Evolutionary conservation across 768 basidiomycete species (phyloP), one percentile per base, ranked within the genome.

Genomic region (Tricholoma sp.): DNA sequence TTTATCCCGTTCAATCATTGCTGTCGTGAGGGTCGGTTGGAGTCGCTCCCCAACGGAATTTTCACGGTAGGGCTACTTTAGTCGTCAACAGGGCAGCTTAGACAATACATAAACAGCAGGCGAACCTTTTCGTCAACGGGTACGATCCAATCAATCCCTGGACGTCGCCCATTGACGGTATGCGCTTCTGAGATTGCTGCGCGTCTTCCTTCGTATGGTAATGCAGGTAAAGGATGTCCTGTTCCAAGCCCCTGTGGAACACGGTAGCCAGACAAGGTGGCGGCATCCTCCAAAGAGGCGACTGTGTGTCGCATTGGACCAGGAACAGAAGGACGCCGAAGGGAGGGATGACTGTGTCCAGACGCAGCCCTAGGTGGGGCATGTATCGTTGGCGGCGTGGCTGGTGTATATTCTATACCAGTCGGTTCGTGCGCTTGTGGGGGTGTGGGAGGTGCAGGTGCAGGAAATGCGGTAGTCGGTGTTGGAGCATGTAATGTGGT

Each of bases 11-110:
- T 84, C 80, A 0, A n/a, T 11, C 6, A 63, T 63, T 1, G 87
- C 86, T 2, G 72, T 66, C 0, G 71, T 59, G 2, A 88, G 65
- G 0, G 85, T 88, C 3, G 83, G 82, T 16, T 72, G 43, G 4
- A 89, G 66, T 4, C 87, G 78, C 52, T 85, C 80, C 8, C 74
- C 73, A 0, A 85, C 67, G 0, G 79, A 80, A 55, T 63, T 74
- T 27, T 68, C 71, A 22, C 62, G 62, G 49, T 58, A 34, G 31
- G 59, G 39, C 63, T 63, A 54, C 41, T 12, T 5, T 12, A 27
- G 52, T 10, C 32, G 53, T 58, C 53, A 52, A 29, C 27, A 35
- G 16, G 9, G 8, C 21, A 29, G n/a, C n/a, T 18, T 19, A 34
- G 12, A 31, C 14, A 12, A 18, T 2, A 12, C 57, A n/a, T 6